phyloP scores from a whole-genome alignment of 1,284 basidiomycete species.

The Puccinia triticina region DNA sequence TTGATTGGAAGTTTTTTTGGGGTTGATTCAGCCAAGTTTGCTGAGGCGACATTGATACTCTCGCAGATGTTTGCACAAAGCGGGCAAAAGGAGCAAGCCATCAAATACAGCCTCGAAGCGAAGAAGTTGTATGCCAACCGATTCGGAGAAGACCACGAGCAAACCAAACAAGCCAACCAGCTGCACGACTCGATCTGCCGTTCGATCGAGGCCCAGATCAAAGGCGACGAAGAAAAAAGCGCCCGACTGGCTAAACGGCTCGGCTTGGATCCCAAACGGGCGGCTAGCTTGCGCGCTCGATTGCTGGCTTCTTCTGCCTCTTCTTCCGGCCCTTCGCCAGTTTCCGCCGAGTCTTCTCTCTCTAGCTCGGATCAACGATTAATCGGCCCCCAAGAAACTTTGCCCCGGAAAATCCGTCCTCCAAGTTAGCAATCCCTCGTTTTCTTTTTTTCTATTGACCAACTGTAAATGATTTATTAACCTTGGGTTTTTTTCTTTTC shows the following conservation, averaged over 20 bases:
- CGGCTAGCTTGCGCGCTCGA: slow-evolving; percentile 39
- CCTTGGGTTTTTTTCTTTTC: not conserved
- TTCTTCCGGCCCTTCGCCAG: not conserved
- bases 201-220: slow-evolving; percentile 50
- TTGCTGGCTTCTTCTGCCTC: slow-evolving; percentile 40
- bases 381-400: not conserved
- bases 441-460: not conserved
- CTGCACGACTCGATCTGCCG: slow-evolving; percentile 31
- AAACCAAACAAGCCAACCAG: slow-evolving; percentile 43
- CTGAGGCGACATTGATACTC: slow-evolving; percentile 44
- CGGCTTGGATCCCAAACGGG: slow-evolving; percentile 49
- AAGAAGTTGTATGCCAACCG: slow-evolving; percentile 33
- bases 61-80: slow-evolving; percentile 46
- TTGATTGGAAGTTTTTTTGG: slow-evolving; percentile 50
- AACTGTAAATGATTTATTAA: not conserved
- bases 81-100: slow-evolving; percentile 43
- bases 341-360: slow-evolving; percentile 1
- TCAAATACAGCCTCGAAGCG: slow-evolving; percentile 41
- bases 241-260: slow-evolving; percentile 40
- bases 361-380: not conserved
- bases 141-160: slow-evolving; percentile 44
- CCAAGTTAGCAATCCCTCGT: slow-evolving; percentile 18
- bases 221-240: slow-evolving; percentile 49
- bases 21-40: slow-evolving; percentile 40
- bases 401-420: slow-evolving; percentile 20